Conservation (phyloP, 495 filamentous ascomycete genomes). For the Podospora sp. region DNA sequence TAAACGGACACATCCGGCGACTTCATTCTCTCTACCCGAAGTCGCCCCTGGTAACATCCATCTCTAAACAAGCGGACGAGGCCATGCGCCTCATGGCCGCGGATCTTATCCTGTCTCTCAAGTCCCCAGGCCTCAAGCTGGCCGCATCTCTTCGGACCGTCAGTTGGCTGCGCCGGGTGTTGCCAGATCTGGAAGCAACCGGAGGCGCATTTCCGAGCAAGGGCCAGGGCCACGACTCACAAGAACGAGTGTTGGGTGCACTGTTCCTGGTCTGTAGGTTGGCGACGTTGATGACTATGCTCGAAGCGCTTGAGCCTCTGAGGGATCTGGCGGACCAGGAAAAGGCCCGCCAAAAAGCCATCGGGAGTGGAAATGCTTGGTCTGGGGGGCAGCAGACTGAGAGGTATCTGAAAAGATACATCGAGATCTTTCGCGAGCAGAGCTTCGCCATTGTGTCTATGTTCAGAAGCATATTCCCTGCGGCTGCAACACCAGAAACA, state of each 20-base stretch:
- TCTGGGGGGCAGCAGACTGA: slow-evolving; percentile 89
- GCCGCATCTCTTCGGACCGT: slow-evolving; percentile 90
- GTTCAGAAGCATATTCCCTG: slow-evolving; percentile 85
- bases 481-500: slow-evolving; percentile 32
- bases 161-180: slow-evolving; percentile 85
- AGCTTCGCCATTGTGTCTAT: slow-evolving; percentile 93
- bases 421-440: slow-evolving; percentile 98
- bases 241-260: slow-evolving; percentile 70
- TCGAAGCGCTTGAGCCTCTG: slow-evolving; percentile 84
- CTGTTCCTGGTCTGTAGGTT: slow-evolving; percentile 88
- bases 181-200: slow-evolving; percentile 66
- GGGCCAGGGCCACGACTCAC: slow-evolving; percentile 43
- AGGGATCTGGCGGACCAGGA: slow-evolving; percentile 90
- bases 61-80: slow-evolving; percentile 77
- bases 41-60: slow-evolving; percentile 71
- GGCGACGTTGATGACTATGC: slow-evolving; percentile 73
- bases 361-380: slow-evolving; percentile 52
- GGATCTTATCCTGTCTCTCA: slow-evolving; percentile 77
- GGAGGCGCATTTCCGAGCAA: slow-evolving; percentile 34
- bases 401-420: slow-evolving; percentile 89
- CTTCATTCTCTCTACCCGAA: slow-evolving; percentile 80
- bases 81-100: slow-evolving; percentile 89
- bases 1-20: slow-evolving; percentile 91
- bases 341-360: slow-evolving; percentile 49
- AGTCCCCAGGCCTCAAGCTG: slow-evolving; percentile 78